These are phyloP conservation scores for Gentiana macrophylla DNA, from an alignment of 257 asterid genomes.

Conservation along the genomic window DNA sequence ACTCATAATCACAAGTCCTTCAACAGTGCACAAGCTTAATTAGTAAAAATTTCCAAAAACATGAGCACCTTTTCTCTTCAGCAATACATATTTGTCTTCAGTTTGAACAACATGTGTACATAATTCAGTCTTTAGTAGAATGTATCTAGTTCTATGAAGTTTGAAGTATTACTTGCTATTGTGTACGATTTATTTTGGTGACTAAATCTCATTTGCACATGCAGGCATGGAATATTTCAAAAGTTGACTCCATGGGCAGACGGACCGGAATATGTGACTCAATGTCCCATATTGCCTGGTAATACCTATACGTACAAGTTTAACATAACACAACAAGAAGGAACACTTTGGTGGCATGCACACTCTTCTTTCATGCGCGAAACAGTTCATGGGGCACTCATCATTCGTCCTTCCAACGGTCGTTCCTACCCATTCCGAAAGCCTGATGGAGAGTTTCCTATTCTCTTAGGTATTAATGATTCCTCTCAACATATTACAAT, in stretches of 20 bases:
- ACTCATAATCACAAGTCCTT: too few relatives aligned
- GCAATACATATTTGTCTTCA: too few relatives aligned
- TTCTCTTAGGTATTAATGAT: constrained; percentile 28
- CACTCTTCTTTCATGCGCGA: constrained; percentile 46
- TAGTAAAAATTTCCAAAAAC: too few relatives aligned
- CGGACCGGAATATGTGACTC: constrained; percentile 46
- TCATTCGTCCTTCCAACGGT: constrained; percentile 43
- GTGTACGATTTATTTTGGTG: too few relatives aligned
- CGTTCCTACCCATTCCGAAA: constrained; percentile 40
- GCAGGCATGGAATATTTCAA: constrained; percentile 51
- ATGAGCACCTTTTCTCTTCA: too few relatives aligned
- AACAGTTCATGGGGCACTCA: constrained; percentile 45
- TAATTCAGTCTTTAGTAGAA: too few relatives aligned
- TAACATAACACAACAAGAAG: constrained; percentile 44
- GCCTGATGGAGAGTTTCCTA: constrained; percentile 41
- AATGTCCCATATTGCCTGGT: constrained; percentile 55
- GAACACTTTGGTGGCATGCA: constrained; percentile 57
- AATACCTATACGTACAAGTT: constrained; percentile 39
- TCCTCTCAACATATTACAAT: too few relatives aligned
- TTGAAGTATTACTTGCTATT: too few relatives aligned
- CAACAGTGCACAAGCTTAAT: too few relatives aligned
- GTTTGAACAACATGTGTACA: too few relatives aligned
- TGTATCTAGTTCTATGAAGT: too few relatives aligned
- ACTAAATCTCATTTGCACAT: too few relatives aligned
- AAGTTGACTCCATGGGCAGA: constrained; percentile 55